Conservation (phyloP, 768 basidiomycete genomes). For the Pleurotus djamor region DNA sequence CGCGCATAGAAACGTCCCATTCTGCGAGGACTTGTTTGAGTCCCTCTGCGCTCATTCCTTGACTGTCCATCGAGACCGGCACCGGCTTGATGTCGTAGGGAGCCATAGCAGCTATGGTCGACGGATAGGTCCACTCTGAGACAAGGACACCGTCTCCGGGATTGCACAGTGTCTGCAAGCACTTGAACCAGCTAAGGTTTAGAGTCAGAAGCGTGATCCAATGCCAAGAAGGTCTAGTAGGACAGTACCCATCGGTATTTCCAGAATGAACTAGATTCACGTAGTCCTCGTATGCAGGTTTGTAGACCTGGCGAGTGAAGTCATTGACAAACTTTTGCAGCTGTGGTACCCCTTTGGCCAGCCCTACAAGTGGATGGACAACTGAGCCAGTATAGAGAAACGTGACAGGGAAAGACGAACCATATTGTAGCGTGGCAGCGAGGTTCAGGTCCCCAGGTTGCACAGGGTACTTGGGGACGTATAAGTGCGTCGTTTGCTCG, state of each 20-base stretch:
- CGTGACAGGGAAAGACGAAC: too few relatives aligned
- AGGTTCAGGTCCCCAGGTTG: constrained; percentile 54
- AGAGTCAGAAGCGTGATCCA: background rate
- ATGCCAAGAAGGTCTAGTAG: background rate
- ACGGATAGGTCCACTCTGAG: constrained; percentile 79
- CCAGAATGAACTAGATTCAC: constrained; percentile 57
- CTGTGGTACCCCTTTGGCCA: constrained; percentile 51
- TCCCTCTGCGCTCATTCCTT: constrained; percentile 63
- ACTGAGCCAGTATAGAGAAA: too few relatives aligned
- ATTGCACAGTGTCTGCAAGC: constrained; percentile 60
- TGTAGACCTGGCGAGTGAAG: constrained; percentile 51
- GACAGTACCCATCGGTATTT: constrained; percentile 60
- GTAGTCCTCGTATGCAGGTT: constrained; percentile 62
- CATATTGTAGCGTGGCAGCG: constrained; percentile 70
- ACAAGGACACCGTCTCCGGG: constrained; percentile 58
- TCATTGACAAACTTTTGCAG: constrained; percentile 56
- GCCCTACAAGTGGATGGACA: constrained; percentile 17
- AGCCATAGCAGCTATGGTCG: constrained; percentile 32
- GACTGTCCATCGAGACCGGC: constrained; percentile 64
- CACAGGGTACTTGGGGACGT: constrained; percentile 60
- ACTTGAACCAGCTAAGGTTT: constrained; percentile 41
- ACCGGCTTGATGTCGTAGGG: constrained; percentile 45
- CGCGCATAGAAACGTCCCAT: constrained; percentile 63
- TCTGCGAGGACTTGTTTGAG: constrained; percentile 56
- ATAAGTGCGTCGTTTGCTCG: constrained; percentile 42